Conservation (phyloP, 2,329 filamentous ascomycete species). For the Microsporum audouinii region DNA sequence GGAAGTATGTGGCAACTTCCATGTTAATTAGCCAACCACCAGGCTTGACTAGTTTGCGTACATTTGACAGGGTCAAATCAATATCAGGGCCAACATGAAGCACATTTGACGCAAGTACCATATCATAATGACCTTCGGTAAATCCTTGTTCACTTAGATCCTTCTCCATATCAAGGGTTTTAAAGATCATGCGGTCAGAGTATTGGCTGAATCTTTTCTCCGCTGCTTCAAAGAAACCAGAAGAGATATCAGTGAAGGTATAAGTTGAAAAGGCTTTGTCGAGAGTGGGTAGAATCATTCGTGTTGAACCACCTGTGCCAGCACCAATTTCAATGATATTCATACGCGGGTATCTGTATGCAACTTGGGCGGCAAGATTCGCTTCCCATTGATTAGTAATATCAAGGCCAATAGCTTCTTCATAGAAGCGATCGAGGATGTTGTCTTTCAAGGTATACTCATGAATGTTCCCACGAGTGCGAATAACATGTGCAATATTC, state of each 20-base stretch:
- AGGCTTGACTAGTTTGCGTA: slow-evolving; percentile 32
- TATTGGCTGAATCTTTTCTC: slow-evolving; percentile 21
- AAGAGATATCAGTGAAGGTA: slow-evolving; percentile 38
- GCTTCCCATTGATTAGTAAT: slow-evolving; percentile 18
- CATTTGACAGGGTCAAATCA: slow-evolving; percentile 24
- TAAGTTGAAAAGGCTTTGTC: slow-evolving; percentile 29
- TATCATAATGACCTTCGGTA: slow-evolving; percentile 23
- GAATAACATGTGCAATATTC: slow-evolving; percentile 24
- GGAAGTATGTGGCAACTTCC: slow-evolving; percentile 26
- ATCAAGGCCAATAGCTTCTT: slow-evolving; percentile 6
- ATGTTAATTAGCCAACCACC: slow-evolving; percentile 39
- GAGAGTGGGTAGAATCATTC: slow-evolving; percentile 25
- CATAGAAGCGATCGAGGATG: slow-evolving; percentile 13
- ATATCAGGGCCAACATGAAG: slow-evolving; percentile 28
- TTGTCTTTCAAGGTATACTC: slow-evolving; percentile 16
- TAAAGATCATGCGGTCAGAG: slow-evolving; percentile 24
- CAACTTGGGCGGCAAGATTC: slow-evolving; percentile 25
- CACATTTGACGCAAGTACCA: slow-evolving; percentile 32
- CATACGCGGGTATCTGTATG: slow-evolving; percentile 33
- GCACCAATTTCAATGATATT: slow-evolving; percentile 36
- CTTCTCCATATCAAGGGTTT: slow-evolving; percentile 17
- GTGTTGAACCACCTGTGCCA: slow-evolving; percentile 36
- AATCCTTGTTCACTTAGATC: slow-evolving; percentile 13
- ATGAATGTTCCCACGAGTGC: slow-evolving; percentile 24
- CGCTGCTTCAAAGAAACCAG: slow-evolving; percentile 32